These are phyloP conservation scores for Kuraishia piskuri DNA, from an alignment of 805 yeast genomes.

Conservation along the genomic window DNA sequence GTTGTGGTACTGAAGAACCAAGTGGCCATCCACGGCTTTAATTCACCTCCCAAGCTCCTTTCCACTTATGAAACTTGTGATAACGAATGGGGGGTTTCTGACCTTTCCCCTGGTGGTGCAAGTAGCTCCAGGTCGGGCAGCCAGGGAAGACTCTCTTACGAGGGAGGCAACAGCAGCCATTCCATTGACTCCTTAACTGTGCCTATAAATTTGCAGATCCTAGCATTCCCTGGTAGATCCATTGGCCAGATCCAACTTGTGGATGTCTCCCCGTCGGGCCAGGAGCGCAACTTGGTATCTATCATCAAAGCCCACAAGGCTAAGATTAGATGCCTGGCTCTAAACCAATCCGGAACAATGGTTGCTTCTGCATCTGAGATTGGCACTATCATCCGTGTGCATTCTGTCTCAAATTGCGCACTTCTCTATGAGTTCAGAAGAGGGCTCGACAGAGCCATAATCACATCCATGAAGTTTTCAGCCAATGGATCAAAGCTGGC, in stretches of 20 bases:
- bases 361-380: constrained; percentile 76
- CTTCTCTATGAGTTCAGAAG: constrained; percentile 80
- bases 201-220: constrained; percentile 31
- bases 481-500: constrained; percentile 72
- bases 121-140: background rate
- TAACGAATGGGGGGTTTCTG: constrained; percentile 59
- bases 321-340: constrained; percentile 49
- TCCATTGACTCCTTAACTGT: background rate
- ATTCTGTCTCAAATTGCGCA: constrained; percentile 59
- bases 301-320: constrained; percentile 75
- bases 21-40: constrained; percentile 71
- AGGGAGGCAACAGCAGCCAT: constrained; percentile 9
- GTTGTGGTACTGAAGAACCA: constrained; percentile 62
- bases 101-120: constrained; percentile 16
- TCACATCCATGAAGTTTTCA: constrained; percentile 79
- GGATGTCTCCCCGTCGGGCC: constrained; percentile 59
- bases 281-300: constrained; percentile 53
- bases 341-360: constrained; percentile 56
- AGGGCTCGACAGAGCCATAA: constrained; percentile 78
- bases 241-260: constrained; percentile 76
- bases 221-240: constrained; percentile 73
- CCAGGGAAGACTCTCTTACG: background rate
- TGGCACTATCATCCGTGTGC: constrained; percentile 75
- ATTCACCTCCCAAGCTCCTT: constrained; percentile 66
- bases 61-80: constrained; percentile 56